Base-by-base conservation (phyloP, 768 basidiomycete species). In the Psilocybe cyanescens region DNA sequence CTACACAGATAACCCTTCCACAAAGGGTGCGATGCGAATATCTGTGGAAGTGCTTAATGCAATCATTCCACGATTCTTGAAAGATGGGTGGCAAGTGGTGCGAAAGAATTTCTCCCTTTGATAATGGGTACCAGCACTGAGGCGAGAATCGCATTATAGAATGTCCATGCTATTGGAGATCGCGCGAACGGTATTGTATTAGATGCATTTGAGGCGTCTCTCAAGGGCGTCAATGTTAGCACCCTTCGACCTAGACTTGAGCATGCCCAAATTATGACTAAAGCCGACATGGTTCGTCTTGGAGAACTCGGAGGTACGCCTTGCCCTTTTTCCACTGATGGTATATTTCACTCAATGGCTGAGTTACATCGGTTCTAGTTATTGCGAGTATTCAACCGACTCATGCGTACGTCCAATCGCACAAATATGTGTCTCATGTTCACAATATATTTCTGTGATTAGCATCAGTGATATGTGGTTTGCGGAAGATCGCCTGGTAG, bases 331-430 rank as follows among this genome's bases (percentile, higher is more conserved):
- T 46, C 33, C 56, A 35, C 2, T 14, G 31, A 19, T 4, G n/a
- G 48, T 24, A 46, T 28, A 11, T 17, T 30, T 28, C 59, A 14
- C 48, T 9, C 48, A 37, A 57, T 65, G 58, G 31, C 57, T 66
- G 2, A 16, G 3, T 29, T 6, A 19, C 5, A 41, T 24, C 24
- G 24, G 24, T 24, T 24, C 24, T 24, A 95, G 92, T 96, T 33
- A 95, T 97, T 67, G 92, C 90, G 14, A 95, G 92, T 68, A 82
- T 95, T 12, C 95, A 97, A 71, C 94, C 95, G 7, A 95, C 92
- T 3, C 94, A 96, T 77, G 92, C 83, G 85, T 94, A 71, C 68
- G 90, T 83, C 0, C 4, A 30, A 3, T 30, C 24, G 24, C 8
- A 24, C 19, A 7, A 7, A 37, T 39, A 6, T n/a, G 24, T 24